Base-by-base conservation (phyloP, 2,329 filamentous ascomycete genomes). In the Hysterium pulicare region DNA sequence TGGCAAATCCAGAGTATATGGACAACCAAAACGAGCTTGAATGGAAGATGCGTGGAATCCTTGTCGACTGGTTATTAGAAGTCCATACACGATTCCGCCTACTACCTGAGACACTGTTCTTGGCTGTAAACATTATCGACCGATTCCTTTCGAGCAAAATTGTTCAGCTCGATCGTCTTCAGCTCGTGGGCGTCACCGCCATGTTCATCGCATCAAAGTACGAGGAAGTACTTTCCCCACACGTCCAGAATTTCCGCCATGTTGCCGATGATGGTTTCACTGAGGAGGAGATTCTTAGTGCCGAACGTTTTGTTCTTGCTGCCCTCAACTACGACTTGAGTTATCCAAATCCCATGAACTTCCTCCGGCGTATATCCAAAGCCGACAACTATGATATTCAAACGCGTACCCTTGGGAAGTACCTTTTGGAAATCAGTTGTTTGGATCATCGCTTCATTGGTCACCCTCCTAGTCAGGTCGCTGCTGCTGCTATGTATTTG, bases 171-270 rank as follows among this genome's bases (percentile, higher is more conserved):
- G 91, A 97, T 67, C 90, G 90, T 48, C 83, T 98, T 5, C 93
- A 98, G 71, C 80, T 98, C 7, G 93, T 98, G 45, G 93, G 93
- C 61, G 90, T 97, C 60, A 95, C 93, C 19, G 93, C 91, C 68
- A 97, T 98, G 93, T 97, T 97, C 75, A 95, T 97, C 62, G 93
- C 93, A 10, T 94, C 91, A 62, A 98, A 98, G 74, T 98, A 97
- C 66, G 91, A 98, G 71, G 93, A 98, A 67, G 90, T 98, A 38
- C 80, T 98, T 38, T 97, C 93, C 9, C 93, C 93, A 34, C 91
- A 97, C 57, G 90, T 98, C 30, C 85, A 87, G 67, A 96, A 96
- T 77, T 98, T 98, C 77, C 87, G 87, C 58, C 89, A 95, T 60
- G 90, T 98, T 57, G 90, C 93, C 61, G 93, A 98, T 61, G 90